Percentiles rank a stretch among this genome's conserved stretches.
These are phyloP conservation scores for Pestalotiopsis sp. DNA, from an alignment of 2,329 filamentous ascomycete genomes.

Conservation along the genomic window DNA sequence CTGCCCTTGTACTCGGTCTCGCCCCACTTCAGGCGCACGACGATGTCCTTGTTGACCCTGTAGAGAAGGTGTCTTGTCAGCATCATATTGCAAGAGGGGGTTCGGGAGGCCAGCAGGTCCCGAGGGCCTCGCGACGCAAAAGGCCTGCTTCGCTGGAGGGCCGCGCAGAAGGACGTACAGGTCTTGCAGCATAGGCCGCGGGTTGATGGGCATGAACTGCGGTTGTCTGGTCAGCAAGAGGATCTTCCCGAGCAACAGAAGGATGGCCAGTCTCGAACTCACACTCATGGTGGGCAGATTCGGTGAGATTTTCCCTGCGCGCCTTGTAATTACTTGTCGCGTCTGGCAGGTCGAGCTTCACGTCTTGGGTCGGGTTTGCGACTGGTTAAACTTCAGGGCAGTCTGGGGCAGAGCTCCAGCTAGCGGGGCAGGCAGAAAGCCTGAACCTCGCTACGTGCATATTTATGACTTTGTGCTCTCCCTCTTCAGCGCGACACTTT, in stretches of 20 bases:
- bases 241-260: background rate
- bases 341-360: constrained; percentile 7
- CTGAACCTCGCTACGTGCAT: constrained; percentile 8
- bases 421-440: constrained; percentile 10
- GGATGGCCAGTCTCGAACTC: constrained; percentile 14
- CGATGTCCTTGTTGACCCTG: constrained; percentile 86
- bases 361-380: constrained; percentile 6
- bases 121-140: no score
- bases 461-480: background rate
- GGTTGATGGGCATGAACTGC: constrained; percentile 91
- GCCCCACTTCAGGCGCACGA: constrained; percentile 96
- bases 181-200: constrained; percentile 92
- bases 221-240: background rate
- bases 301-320: background rate
- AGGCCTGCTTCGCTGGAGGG: background rate
- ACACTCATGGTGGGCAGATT: constrained; percentile 37
- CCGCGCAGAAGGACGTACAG: constrained; percentile 60
- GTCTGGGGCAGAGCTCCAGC: background rate
- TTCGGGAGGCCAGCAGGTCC: background rate
- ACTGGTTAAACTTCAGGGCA: background rate
- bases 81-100: background rate
- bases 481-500: background rate
- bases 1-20: constrained; percentile 96
- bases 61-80: constrained; percentile 12
- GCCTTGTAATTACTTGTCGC: background rate